Evolutionary conservation across 805 yeast genomes (phyloP), one percentile per base, ranked within the genome.

Genomic region (Saturnispora diversa): DNA sequence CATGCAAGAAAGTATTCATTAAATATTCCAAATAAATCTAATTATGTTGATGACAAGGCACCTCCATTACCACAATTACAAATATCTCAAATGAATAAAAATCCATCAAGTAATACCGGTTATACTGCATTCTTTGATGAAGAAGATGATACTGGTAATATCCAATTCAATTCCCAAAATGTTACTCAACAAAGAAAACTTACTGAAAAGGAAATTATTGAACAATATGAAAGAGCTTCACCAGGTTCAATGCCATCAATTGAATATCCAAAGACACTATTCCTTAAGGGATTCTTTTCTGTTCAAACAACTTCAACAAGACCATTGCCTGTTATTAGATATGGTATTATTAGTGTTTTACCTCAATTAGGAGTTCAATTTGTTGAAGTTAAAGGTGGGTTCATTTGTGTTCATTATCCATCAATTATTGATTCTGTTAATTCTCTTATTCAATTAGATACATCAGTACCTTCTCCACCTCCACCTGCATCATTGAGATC

Each of bases 251-350:
- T 88, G 96, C 95, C 94, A 21, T 86, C 96, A 1, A 86, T 90
- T 58, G 96, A 88, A 55, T 85, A 78, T 56, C 95, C 96, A 45
- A 82, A 82, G 63, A 88, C 95, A 2, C 71, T 88, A 49, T 87
- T 86, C 66, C 70, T 88, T 58, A 85, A 87, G 57, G 97, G 97
- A 1, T 88, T 90, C 55, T 88, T 88, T 63, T 80, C 90, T 44
- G 97, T 88, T 36, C 96, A 88, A 63, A 84, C 95, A 1, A 88
- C 97, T 0, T 86, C 96, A 2, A 84, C 95, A 4, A 86, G 86
- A 53, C 92, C 95, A 15, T 68, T 90, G 42, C 88, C 94, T 10
- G 83, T 84, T 47, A 87, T 88, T 43, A 74, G 97, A 41, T 78
- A 83, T 54, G 88, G 84, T 56, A 78, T 88, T 30, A 83, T 88